Conservation (phyloP, 768 basidiomycete genomes). For the Mrakia gelida region DNA sequence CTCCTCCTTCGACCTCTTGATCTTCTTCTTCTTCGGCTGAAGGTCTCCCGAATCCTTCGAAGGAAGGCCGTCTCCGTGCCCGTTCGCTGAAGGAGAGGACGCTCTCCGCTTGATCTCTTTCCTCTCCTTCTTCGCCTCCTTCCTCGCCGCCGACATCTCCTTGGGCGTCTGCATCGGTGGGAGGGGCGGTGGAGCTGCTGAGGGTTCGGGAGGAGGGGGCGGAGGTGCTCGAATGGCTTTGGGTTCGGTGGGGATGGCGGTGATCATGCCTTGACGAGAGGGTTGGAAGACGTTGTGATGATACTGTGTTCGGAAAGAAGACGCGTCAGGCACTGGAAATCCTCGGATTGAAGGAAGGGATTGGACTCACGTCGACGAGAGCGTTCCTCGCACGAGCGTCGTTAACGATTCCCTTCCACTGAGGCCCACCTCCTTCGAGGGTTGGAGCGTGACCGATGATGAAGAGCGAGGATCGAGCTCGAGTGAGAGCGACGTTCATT, state of each 20-base stretch:
- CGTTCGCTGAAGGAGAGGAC: not conserved
- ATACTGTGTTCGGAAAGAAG: not conserved
- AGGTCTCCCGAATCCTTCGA: not conserved
- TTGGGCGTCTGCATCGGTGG: not conserved
- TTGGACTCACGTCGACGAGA: constrained; percentile 58
- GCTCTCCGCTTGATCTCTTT: not conserved
- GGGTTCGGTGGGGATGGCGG: not conserved
- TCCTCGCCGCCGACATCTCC: not conserved
- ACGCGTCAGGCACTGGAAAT: not conserved
- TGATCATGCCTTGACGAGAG: not conserved
- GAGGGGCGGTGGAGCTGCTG: not conserved
- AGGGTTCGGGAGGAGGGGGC: not conserved
- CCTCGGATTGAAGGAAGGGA: not conserved
- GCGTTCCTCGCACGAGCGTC: constrained; percentile 66
- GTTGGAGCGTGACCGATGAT: constrained; percentile 87
- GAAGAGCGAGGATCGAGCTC: constrained; percentile 89
- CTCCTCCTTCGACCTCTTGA: not conserved
- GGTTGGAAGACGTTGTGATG: constrained; percentile 11
- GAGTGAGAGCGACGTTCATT: constrained; percentile 25
- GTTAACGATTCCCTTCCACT: constrained; percentile 70
- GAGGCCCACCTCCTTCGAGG: constrained; percentile 70
- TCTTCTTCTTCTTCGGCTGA: not conserved
- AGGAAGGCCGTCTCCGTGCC: not conserved
- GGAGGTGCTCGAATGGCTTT: not conserved
- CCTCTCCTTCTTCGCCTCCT: constrained; percentile 1